Evolutionary conservation across 352 stramenopile genomes (phyloP).

Genomic region (Pythium plurisporium): DNA sequence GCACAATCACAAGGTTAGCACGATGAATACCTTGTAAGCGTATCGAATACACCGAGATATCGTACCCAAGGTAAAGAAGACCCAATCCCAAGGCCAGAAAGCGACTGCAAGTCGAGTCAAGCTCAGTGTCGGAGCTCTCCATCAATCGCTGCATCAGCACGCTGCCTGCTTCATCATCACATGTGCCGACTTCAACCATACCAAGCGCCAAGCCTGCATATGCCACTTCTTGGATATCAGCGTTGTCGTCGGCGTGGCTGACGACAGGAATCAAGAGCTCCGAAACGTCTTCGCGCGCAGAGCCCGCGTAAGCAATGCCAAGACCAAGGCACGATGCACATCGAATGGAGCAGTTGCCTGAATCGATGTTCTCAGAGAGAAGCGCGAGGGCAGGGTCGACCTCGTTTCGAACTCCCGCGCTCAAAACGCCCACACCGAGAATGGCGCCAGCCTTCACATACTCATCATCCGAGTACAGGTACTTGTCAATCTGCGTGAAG

Average conservation of each 20-base stretch:
- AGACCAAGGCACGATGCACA: constrained; percentile 94
- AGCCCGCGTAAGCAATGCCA: constrained; percentile 97
- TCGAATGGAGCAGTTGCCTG: constrained; percentile 92
- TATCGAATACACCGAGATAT: too few species aligned
- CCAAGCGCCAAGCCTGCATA: constrained; percentile 95
- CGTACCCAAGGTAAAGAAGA: constrained; percentile 95
- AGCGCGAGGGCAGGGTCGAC: constrained; percentile 96
- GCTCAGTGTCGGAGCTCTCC: constrained; percentile 96
- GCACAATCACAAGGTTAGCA: background rate
- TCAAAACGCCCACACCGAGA: constrained; percentile 96
- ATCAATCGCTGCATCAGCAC: constrained; percentile 97
- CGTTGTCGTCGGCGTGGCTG: constrained; percentile 84
- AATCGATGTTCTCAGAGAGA: constrained; percentile 97
- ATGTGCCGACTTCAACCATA: constrained; percentile 98
- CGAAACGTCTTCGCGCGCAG: constrained; percentile 94
- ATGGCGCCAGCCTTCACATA: constrained; percentile 98
- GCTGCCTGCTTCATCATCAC: constrained; percentile 95
- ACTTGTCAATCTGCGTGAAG: constrained; percentile 99
- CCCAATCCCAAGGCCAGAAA: constrained; percentile 97
- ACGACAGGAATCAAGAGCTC: constrained; percentile 96
- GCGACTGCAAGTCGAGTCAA: constrained; percentile 94
- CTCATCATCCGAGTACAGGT: constrained; percentile 97
- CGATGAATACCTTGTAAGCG: too few species aligned
- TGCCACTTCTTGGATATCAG: constrained; percentile 90
- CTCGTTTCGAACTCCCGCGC: constrained; percentile 93